Percentiles rank a stretch among this genome's conserved stretches.
These are phyloP conservation scores for Coleophoma crateriformis DNA, from an alignment of 2,329 filamentous ascomycete genomes.

Conservation along the genomic window DNA sequence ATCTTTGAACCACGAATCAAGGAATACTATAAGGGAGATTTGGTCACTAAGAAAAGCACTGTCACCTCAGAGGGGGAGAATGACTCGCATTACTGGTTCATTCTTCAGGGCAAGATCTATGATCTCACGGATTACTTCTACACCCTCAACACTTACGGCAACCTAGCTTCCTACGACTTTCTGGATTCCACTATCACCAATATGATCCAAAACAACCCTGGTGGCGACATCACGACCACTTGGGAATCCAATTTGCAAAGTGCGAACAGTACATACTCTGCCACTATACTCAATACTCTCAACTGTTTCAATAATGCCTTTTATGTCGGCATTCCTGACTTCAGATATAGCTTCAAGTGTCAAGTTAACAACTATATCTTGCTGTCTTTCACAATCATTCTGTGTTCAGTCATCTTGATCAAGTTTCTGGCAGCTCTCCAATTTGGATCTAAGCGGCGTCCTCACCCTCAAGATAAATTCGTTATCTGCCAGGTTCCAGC, in stretches of 20 bases:
- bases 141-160: slow-evolving; percentile 55
- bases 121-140: slow-evolving; percentile 91
- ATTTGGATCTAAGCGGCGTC: slow-evolving; percentile 85
- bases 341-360: slow-evolving; percentile 70
- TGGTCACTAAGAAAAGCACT: slow-evolving; percentile 62
- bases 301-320: slow-evolving; percentile 81
- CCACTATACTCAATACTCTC: slow-evolving; percentile 57
- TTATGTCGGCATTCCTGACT: slow-evolving; percentile 79
- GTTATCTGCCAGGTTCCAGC: slow-evolving; percentile 97
- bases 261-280: slow-evolving; percentile 43
- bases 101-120: slow-evolving; percentile 71
- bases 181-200: slow-evolving; percentile 63
- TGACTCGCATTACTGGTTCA: slow-evolving; percentile 71
- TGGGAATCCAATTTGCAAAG: slow-evolving; percentile 52
- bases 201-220: slow-evolving; percentile 69
- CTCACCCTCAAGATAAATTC: slow-evolving; percentile 92
- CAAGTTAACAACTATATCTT: slow-evolving; percentile 89
- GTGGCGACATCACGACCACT: slow-evolving; percentile 66
- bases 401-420: slow-evolving; percentile 72
- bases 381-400: slow-evolving; percentile 77
- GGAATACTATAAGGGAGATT: slow-evolving; percentile 79
- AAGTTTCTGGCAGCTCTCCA: slow-evolving; percentile 94
- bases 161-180: slow-evolving; percentile 56
- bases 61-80: slow-evolving; percentile 63
- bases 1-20: slow-evolving; percentile 74